Evolutionary conservation across 805 yeast genomes (phyloP).

Genomic region (Kregervanrija fluxuum): DNA sequence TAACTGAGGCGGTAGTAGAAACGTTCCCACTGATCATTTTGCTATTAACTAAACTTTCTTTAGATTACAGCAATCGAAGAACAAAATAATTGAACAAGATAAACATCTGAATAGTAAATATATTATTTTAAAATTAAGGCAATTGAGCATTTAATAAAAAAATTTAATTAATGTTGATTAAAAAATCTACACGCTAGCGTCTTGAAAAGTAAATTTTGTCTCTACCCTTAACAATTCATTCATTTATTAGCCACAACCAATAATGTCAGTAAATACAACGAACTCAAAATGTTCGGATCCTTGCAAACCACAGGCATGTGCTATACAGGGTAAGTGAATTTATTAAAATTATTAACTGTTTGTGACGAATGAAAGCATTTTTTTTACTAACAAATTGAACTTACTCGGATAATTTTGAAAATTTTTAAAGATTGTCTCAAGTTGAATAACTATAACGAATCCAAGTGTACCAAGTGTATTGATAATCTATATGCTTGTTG

Average conservation of each 20-base stretch:
- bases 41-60: no score
- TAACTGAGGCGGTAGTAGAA: constrained; percentile 12
- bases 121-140: no score
- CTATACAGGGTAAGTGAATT: constrained; percentile 53
- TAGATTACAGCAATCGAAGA: no score
- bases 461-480: constrained; percentile 63
- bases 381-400: constrained; percentile 1
- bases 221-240: background rate
- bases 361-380: background rate
- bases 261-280: background rate
- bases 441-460: constrained; percentile 56
- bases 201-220: background rate
- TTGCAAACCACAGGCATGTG: constrained; percentile 77
- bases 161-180: no score
- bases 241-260: background rate
- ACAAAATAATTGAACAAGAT: no score
- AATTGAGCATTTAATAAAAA: no score
- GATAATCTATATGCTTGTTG: constrained; percentile 75
- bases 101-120: no score
- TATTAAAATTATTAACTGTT: background rate
- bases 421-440: constrained; percentile 50
- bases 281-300: constrained; percentile 28
- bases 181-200: no score
- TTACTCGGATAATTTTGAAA: constrained; percentile 3
- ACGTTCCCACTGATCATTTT: background rate